Evolutionary conservation across 73 alveolate species (phyloP).

Genomic region (Durusdinium trenchii): DNA sequence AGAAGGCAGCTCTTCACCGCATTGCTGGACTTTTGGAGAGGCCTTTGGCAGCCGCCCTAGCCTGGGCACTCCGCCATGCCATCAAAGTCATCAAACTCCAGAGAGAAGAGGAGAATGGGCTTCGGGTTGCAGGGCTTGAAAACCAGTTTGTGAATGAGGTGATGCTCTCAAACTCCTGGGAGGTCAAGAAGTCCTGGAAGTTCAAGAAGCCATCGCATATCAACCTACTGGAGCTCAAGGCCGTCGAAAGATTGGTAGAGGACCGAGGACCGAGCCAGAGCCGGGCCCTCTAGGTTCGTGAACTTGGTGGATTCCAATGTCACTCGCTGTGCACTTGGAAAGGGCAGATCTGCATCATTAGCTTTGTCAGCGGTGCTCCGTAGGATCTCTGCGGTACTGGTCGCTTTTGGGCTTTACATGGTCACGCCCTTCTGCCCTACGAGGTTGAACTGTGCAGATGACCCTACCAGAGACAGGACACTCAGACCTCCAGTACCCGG

Average conservation of each 20-base stretch:
- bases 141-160: neutral
- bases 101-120: neutral
- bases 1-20: neutral
- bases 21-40: neutral
- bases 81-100: neutral
- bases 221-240: neutral
- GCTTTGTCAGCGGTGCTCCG: neutral
- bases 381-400: neutral
- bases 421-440: neutral
- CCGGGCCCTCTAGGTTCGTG: neutral
- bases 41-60: neutral
- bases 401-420: neutral
- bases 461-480: too few relatives aligned
- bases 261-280: neutral
- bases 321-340: neutral
- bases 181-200: neutral
- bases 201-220: neutral
- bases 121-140: neutral
- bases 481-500: too few relatives aligned
- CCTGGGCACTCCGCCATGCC: neutral
- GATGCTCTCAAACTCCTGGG: neutral
- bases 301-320: neutral
- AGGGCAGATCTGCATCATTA: neutral
- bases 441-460: neutral
- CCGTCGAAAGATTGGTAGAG: neutral